phyloP scores from a whole-genome alignment of 2,329 filamentous ascomycete species.

The Alternaria hordeiaustralica region DNA sequence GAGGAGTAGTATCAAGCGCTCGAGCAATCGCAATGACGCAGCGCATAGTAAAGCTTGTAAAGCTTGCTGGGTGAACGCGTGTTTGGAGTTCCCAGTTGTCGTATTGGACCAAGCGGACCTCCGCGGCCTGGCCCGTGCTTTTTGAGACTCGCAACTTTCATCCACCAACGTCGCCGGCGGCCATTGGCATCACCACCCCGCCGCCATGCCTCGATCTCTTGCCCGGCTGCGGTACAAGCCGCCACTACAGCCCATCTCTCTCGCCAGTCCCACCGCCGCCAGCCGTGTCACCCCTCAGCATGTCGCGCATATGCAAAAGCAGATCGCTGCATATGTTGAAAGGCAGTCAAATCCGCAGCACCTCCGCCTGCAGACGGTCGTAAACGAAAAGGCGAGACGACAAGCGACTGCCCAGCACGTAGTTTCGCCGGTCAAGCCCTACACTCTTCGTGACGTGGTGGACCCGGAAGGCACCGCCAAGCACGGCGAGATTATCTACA shows the following conservation, averaged over 20 bases:
- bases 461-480: constrained; percentile 30
- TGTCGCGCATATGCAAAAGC: constrained; percentile 4
- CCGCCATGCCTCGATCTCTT: constrained; percentile 41
- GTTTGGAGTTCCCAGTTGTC: constrained; percentile 15
- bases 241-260: constrained; percentile 24
- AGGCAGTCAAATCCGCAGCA: constrained; percentile 34
- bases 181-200: constrained; percentile 16
- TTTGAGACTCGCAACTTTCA: constrained; percentile 16
- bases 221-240: constrained; percentile 33
- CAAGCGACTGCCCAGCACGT: constrained; percentile 23
- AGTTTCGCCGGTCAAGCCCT: constrained; percentile 27
- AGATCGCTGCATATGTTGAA: constrained; percentile 28
- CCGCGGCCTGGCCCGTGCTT: constrained; percentile 18
- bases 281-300: constrained; percentile 3
- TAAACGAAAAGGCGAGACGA: constrained; percentile 32
- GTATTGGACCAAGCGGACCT: constrained; percentile 26
- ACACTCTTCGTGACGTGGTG: constrained; percentile 52
- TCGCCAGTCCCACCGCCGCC: constrained; percentile 15
- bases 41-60: constrained; percentile 22
- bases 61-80: constrained; percentile 1
- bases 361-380: constrained; percentile 31
- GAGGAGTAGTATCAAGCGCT: not conserved
- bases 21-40: constrained; percentile 3
- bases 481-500: constrained; percentile 67
- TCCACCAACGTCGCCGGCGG: not conserved